phyloP scores from a whole-genome alignment of 2,329 filamentous ascomycete genomes.

The Fusarium euwallaceae region DNA sequence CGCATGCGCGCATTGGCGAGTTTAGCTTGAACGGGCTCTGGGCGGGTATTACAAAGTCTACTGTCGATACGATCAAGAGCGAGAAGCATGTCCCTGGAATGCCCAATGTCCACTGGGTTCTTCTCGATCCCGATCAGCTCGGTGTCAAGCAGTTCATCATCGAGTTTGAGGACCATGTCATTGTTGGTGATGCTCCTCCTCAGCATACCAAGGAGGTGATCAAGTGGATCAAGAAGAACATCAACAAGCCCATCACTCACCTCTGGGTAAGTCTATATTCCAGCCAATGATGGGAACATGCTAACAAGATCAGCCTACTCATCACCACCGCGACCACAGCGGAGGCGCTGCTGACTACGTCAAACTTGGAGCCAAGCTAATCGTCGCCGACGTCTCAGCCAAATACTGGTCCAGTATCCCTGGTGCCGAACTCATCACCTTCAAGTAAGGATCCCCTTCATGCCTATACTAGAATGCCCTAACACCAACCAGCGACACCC shows the following conservation, averaged over 20 bases:
- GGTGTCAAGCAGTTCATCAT: slow-evolving; percentile 31
- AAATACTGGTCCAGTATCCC: slow-evolving; percentile 28
- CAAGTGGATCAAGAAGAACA: slow-evolving; percentile 17
- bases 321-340: slow-evolving; percentile 33
- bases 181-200: slow-evolving; percentile 29
- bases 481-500: slow-evolving; percentile 1
- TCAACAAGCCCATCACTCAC: slow-evolving; percentile 20
- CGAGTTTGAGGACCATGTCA: slow-evolving; percentile 30
- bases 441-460: slow-evolving; percentile 13
- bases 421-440: slow-evolving; percentile 7
- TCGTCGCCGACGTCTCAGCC: slow-evolving; percentile 15
- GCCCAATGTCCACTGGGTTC: slow-evolving; percentile 19
- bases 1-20: slow-evolving; percentile 20
- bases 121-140: slow-evolving; percentile 11
- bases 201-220: slow-evolving; percentile 12
- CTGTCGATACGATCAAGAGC: slow-evolving; percentile 3
- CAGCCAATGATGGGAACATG: rapidly evolving
- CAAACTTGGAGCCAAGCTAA: slow-evolving; percentile 10
- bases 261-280: slow-evolving; percentile 18
- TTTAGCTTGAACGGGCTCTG: slow-evolving; percentile 33
- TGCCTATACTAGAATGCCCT: neutral
- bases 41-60: slow-evolving; percentile 7
- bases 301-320: slow-evolving; percentile 18
- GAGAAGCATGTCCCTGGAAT: slow-evolving; percentile 4
- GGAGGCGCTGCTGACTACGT: slow-evolving; percentile 20